A percentile compares a stretch with the other conserved stretches of the same genome.
These are phyloP conservation scores for Amyloporia xantha DNA, from an alignment of 768 basidiomycete species.

Conservation along the genomic window DNA sequence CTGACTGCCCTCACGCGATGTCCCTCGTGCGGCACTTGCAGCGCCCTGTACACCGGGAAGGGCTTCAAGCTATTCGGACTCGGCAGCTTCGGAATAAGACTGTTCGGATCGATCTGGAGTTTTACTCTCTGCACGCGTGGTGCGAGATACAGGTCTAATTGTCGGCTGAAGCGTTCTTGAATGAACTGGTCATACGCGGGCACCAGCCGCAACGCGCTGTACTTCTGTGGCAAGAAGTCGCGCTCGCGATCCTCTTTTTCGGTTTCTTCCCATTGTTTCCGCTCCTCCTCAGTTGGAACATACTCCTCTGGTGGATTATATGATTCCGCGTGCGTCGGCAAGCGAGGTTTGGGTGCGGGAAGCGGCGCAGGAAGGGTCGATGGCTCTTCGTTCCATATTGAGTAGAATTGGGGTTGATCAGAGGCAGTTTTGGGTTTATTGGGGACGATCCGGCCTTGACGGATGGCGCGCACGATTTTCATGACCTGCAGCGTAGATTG, in stretches of 20 bases:
- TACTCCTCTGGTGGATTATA: slow-evolving; percentile 99
- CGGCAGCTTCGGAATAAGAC: slow-evolving; percentile 90
- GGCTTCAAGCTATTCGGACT: slow-evolving; percentile 87
- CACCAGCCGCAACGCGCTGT: slow-evolving; percentile 77
- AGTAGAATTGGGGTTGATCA: slow-evolving; percentile 65
- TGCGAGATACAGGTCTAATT: slow-evolving; percentile 94
- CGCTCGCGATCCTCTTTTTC: slow-evolving; percentile 88
- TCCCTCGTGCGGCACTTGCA: slow-evolving; percentile 62
- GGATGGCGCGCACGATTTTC: slow-evolving; percentile 99
- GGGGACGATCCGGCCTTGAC: slow-evolving; percentile 89
- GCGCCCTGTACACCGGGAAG: slow-evolving; percentile 83
- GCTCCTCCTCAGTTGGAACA: slow-evolving; percentile 78
- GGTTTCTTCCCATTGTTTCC: slow-evolving; percentile 70
- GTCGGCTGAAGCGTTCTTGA: slow-evolving; percentile 87
- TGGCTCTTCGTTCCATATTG: slow-evolving; percentile 82
- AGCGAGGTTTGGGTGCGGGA: slow-evolving; percentile 84
- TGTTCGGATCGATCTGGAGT: slow-evolving; percentile 87
- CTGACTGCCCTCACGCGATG: slow-evolving; percentile 69
- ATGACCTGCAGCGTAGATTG: slow-evolving; percentile 77
- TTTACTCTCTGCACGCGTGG: slow-evolving; percentile 83
- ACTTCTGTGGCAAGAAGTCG: slow-evolving; percentile 85
- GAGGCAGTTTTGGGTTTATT: slow-evolving; percentile 76
- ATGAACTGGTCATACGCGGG: slow-evolving; percentile 90
- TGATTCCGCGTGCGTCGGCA: slow-evolving; percentile 93
- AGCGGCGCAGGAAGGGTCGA: slow-evolving; percentile 76